Evolutionary conservation across 1,284 basidiomycete species (phyloP).

Genomic region (Leccinum subrobustum): DNA sequence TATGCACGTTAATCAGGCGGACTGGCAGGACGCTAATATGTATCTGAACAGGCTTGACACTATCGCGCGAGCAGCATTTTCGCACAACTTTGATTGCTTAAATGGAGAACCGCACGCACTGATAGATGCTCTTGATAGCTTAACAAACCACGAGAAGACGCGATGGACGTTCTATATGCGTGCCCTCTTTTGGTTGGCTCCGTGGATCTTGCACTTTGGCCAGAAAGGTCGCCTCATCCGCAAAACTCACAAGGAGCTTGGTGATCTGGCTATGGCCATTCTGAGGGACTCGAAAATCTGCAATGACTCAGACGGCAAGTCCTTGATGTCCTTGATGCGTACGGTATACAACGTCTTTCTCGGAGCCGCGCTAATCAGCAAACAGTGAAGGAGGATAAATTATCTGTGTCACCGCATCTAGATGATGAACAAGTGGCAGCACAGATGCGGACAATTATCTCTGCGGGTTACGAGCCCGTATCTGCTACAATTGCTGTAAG

Average conservation of each 20-base stretch:
- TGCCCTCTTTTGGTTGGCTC: constrained; percentile 58
- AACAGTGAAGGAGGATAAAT: constrained; percentile 43
- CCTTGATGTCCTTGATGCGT: constrained; percentile 53
- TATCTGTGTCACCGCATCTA: constrained; percentile 35
- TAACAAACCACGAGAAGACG: constrained; percentile 57
- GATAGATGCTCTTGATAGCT: constrained; percentile 49
- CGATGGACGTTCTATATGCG: constrained; percentile 61
- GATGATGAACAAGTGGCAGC: constrained; percentile 50
- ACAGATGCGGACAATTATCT: constrained; percentile 60
- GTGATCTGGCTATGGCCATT: constrained; percentile 47
- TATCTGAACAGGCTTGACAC: constrained; percentile 47
- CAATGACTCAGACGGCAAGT: constrained; percentile 42
- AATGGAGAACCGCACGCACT: constrained; percentile 44
- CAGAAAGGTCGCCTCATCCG: constrained; percentile 57
- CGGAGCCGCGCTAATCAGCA: constrained; percentile 6
- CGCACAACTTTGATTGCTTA: constrained; percentile 53
- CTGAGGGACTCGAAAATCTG: constrained; percentile 49
- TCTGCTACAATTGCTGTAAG: constrained; percentile 53
- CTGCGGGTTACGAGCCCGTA: constrained; percentile 63
- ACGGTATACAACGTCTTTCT: constrained; percentile 20
- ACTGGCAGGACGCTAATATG: constrained; percentile 2
- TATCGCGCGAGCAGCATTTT: constrained; percentile 54
- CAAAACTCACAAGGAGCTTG: constrained; percentile 48
- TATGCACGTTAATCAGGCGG: constrained; percentile 27
- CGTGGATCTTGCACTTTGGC: constrained; percentile 51